Conservation (phyloP, 2,329 filamentous ascomycete species). For the Exophiala dermatitidis region DNA sequence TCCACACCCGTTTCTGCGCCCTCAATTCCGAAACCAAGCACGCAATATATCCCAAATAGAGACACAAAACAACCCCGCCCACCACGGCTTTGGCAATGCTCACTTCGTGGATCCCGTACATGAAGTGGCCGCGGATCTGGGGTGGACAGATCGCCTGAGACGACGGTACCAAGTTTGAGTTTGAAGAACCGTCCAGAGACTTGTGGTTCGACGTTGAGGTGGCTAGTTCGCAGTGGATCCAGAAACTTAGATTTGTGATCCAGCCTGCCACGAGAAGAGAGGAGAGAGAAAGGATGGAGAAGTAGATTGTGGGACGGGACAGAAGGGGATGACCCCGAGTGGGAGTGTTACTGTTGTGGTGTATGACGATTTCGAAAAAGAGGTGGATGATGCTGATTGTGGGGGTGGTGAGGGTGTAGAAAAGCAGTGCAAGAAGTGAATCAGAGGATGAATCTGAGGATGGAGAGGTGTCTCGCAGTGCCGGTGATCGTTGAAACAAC, state of each 20-base stretch:
- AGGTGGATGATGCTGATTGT: conserved; percentile 15
- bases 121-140: conserved; percentile 40
- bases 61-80: conserved; percentile 11
- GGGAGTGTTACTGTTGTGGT: conserved; percentile 12
- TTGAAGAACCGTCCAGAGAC: no score
- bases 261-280: conserved; percentile 19
- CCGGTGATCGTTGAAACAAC: conserved; percentile 2
- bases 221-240: conserved; percentile 24
- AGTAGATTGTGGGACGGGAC: conserved; percentile 26
- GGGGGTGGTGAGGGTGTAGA: conserved; percentile 23
- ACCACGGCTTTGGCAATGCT: conserved; percentile 21
- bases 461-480: neutral
- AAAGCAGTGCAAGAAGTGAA: conserved; percentile 12
- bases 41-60: conserved; percentile 12
- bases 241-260: conserved; percentile 16
- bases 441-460: neutral
- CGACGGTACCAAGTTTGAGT: no score
- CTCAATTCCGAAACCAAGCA: conserved; percentile 4
- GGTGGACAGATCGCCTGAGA: conserved; percentile 42
- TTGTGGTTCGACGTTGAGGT: conserved; percentile 28
- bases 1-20: conserved; percentile 15
- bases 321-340: neutral
- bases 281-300: conserved; percentile 16
- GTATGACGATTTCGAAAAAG: conserved; percentile 18
- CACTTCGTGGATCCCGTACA: conserved; percentile 26